Conservation (phyloP, 495 filamentous ascomycete species). For the Xylaria venustula region DNA sequence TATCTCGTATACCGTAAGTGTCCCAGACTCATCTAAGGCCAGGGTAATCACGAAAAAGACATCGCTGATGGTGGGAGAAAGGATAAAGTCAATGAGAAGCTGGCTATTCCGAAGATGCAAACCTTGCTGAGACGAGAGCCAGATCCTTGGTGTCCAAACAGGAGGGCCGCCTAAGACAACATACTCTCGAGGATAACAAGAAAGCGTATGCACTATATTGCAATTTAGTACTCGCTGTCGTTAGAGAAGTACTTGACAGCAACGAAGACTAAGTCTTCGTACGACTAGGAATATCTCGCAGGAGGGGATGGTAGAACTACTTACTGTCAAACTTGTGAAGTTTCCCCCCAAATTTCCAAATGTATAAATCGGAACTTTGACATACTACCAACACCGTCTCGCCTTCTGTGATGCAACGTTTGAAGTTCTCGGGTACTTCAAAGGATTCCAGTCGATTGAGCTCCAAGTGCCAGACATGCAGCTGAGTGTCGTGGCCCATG, state of each 20-base stretch:
- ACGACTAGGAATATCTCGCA: conserved; percentile 9
- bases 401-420: conserved; percentile 25
- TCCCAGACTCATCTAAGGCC: conserved; percentile 12
- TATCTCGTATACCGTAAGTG: conserved; percentile 24
- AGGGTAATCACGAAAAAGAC: conserved; percentile 26
- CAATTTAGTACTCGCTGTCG: neutral
- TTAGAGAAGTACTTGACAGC: neutral
- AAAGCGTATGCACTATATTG: conserved; percentile 5
- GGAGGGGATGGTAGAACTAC: neutral
- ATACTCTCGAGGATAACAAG: conserved; percentile 14
- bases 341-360: conserved; percentile 25
- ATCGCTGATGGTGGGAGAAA: conserved; percentile 23
- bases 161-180: conserved; percentile 7
- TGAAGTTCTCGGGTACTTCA: conserved; percentile 22
- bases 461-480: conserved; percentile 32
- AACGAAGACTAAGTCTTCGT: conserved; percentile 9
- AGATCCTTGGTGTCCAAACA: conserved; percentile 9
- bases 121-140: conserved; percentile 12
- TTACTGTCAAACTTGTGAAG: conserved; percentile 19
- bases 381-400: conserved; percentile 25
- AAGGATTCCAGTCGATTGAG: conserved; percentile 20
- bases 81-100: conserved; percentile 27
- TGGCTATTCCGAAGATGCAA: conserved; percentile 20
- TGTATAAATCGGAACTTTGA: conserved; percentile 24
- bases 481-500: conserved; percentile 20